Conservation (phyloP, 208 protist species). For the Trypanosomatidae sp. region DNA sequence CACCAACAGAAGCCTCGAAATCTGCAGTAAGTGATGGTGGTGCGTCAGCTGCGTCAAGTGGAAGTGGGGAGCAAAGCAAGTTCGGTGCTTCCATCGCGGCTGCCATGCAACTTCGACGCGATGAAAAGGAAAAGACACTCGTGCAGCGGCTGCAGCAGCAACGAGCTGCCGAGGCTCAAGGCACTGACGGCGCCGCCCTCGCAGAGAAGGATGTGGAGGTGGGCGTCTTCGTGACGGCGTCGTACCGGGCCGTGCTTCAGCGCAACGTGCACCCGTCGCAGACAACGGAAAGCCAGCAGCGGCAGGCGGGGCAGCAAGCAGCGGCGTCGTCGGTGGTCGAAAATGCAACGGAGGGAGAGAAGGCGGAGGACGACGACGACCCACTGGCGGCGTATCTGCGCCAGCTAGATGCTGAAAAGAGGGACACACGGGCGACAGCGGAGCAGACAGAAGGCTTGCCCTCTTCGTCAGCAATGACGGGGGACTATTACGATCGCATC, state of each 20-base stretch:
- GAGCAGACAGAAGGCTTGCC: not conserved
- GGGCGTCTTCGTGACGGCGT: slow-evolving; percentile 69
- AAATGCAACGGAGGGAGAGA: no score
- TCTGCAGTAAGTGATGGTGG: no score
- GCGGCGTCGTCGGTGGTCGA: no score
- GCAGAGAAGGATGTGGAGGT: slow-evolving; percentile 69
- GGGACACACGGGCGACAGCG: not conserved
- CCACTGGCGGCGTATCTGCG: slow-evolving; percentile 49
- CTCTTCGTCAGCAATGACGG: not conserved
- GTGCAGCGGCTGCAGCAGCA: slow-evolving; percentile 42
- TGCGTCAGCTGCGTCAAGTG: no score
- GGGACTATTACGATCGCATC: slow-evolving; percentile 29
- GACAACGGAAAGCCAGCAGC: no score
- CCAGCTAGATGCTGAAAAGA: slow-evolving; percentile 42
- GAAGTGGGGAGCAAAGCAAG: slow-evolving; percentile 17
- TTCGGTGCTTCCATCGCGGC: slow-evolving; percentile 66
- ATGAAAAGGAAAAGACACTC: slow-evolving; percentile 43
- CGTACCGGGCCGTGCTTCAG: slow-evolving; percentile 53
- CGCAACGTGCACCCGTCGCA: slow-evolving; percentile 39
- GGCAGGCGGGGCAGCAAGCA: no score
- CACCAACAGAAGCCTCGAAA: no score
- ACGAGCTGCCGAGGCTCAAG: slow-evolving; percentile 41
- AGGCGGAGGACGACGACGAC: no score
- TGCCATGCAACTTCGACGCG: slow-evolving; percentile 39
- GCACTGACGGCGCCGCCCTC: slow-evolving; percentile 27